These are phyloP conservation scores for Fomitopsis serialis DNA, from an alignment of 768 basidiomycete genomes.

Conservation along the genomic window DNA sequence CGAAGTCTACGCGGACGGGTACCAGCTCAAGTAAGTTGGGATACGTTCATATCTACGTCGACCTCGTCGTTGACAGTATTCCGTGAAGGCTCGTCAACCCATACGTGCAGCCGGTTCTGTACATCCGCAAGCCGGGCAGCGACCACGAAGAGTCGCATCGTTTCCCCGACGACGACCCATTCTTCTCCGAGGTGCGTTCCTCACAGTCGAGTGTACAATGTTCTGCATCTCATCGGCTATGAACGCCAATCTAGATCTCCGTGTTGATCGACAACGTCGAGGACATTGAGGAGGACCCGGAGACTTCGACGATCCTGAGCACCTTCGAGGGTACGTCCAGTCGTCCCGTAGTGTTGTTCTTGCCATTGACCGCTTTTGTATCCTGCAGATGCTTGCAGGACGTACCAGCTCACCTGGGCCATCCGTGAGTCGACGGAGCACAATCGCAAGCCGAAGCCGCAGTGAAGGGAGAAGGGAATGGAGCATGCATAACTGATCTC, in stretches of 20 bases:
- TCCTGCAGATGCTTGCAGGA: slow-evolving; percentile 69
- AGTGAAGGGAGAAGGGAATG: background rate
- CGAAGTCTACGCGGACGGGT: slow-evolving; percentile 92
- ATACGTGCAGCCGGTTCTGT: slow-evolving; percentile 86
- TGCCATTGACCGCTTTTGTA: background rate
- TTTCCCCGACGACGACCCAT: slow-evolving; percentile 84
- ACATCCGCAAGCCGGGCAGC: slow-evolving; percentile 79
- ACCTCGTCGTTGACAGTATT: slow-evolving; percentile 1
- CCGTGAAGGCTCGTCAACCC: slow-evolving; percentile 76
- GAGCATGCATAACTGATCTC: background rate
- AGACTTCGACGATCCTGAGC: slow-evolving; percentile 73
- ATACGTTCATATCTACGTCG: slow-evolving; percentile 1
- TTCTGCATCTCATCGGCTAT: background rate
- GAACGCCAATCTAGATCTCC: slow-evolving; percentile 41
- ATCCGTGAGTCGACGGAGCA: slow-evolving; percentile 78
- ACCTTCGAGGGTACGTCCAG: slow-evolving; percentile 67
- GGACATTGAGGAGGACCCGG: slow-evolving; percentile 83
- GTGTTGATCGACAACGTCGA: slow-evolving; percentile 88
- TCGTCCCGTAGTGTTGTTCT: background rate
- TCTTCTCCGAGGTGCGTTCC: slow-evolving; percentile 74
- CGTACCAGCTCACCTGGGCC: slow-evolving; percentile 92
- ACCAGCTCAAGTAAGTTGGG: slow-evolving; percentile 63
- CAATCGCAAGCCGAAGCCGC: slow-evolving; percentile 35
- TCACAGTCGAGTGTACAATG: too few species aligned
- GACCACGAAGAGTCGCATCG: slow-evolving; percentile 65